A percentile compares a stretch with the other conserved stretches of the same genome.
Evolutionary conservation across 495 filamentous ascomycete species (phyloP).

Genomic region (Aspergillus hancockii): DNA sequence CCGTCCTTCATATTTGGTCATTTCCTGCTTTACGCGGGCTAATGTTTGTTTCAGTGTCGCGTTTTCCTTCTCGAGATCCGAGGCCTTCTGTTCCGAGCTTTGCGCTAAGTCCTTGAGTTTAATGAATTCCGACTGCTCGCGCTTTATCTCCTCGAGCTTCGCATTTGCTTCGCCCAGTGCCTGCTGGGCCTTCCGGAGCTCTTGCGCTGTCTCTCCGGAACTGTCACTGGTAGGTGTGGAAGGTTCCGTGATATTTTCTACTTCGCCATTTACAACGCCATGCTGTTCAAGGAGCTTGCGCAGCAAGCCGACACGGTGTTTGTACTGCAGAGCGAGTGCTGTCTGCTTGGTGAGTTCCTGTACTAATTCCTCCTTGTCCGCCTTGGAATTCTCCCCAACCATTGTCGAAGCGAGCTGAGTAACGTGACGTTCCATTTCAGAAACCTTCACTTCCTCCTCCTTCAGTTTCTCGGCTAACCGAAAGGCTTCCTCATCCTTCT

Average conservation of each 20-base stretch:
- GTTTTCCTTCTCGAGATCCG: conserved; percentile 60
- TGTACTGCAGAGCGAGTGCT: conserved; percentile 66
- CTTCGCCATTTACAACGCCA: conserved; percentile 43
- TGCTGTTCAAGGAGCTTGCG: conserved; percentile 52
- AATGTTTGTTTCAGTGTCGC: conserved; percentile 51
- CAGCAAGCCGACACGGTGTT: conserved; percentile 63
- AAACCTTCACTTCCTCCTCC: conserved; percentile 59
- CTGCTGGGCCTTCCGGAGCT: conserved; percentile 42
- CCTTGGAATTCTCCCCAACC: conserved; percentile 43
- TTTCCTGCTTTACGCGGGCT: conserved; percentile 54
- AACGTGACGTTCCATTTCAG: conserved; percentile 56
- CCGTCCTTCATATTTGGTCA: conserved; percentile 51
- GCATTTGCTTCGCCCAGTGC: conserved; percentile 58
- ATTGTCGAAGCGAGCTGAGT: conserved; percentile 60
- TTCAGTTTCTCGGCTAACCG: conserved; percentile 70
- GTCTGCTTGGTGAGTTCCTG: conserved; percentile 67
- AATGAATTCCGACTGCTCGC: conserved; percentile 48
- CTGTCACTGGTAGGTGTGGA: conserved; percentile 44
- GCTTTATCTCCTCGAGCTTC: conserved; percentile 63
- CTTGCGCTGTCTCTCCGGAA: conserved; percentile 41
- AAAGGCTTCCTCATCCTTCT: conserved; percentile 80
- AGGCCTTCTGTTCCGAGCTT: conserved; percentile 66
- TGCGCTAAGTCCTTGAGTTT: conserved; percentile 55
- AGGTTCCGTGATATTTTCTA: conserved; percentile 45
- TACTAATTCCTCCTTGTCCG: conserved; percentile 50